phyloP scores from a whole-genome alignment of 2,329 filamentous ascomycete species.

The Colletotrichum somersetense region DNA sequence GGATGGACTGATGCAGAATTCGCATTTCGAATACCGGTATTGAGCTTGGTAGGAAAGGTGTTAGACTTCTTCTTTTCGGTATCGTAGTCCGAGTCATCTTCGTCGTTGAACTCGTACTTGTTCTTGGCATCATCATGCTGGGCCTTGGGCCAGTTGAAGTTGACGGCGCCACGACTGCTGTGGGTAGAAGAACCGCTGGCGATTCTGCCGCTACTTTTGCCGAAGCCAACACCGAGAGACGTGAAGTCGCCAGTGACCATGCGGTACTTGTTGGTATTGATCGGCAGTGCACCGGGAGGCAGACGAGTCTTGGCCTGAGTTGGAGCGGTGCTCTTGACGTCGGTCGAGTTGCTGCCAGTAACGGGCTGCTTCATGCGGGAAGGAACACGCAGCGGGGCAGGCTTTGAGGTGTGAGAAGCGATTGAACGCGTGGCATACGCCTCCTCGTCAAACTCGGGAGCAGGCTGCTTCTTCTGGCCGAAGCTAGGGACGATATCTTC shows the following conservation, averaged over 20 bases:
- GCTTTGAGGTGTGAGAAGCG: conserved; percentile 40
- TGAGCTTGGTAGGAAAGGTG: neutral
- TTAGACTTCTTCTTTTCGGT: neutral
- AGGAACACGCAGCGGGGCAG: conserved; percentile 38
- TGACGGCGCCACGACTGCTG: conserved; percentile 14
- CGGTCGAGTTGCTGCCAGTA: neutral
- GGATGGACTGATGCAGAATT: neutral
- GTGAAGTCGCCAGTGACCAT: neutral
- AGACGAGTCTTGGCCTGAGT: neutral
- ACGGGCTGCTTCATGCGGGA: conserved; percentile 23
- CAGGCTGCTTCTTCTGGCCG: conserved; percentile 7
- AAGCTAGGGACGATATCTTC: conserved; percentile 24
- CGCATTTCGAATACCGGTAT: neutral
- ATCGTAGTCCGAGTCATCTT: neutral
- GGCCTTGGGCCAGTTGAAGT: conserved; percentile 34
- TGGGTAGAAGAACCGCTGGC: neutral
- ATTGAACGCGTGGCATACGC: conserved; percentile 36
- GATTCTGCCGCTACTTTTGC: neutral
- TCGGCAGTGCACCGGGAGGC: neutral
- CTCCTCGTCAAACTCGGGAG: conserved; percentile 20
- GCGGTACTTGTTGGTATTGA: conserved; percentile 14
- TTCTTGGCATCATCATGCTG: neutral
- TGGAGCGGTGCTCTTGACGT: neutral
- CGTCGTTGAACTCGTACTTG: conserved; percentile 7
- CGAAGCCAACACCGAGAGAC: neutral